A percentile compares a stretch with the other conserved stretches of the same genome.
These are phyloP conservation scores for Phytophthora podocarpi DNA, from an alignment of 352 stramenopile genomes.

Conservation along the genomic window DNA sequence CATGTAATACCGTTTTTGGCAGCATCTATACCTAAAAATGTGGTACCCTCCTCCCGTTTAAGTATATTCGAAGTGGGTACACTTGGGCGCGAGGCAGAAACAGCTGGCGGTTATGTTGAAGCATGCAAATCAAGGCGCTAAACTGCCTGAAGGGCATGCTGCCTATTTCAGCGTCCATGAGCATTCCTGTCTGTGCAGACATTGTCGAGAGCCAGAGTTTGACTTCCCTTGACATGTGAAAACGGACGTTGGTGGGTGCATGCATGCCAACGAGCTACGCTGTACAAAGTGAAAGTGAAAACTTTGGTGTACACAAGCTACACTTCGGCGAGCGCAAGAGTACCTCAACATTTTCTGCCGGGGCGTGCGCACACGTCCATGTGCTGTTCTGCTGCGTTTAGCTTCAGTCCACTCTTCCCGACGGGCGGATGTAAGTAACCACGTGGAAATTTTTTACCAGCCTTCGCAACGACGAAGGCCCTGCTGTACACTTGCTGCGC, in stretches of 20 bases:
- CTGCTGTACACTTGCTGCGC: too few species aligned
- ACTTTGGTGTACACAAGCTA: too few species aligned
- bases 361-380: slow-evolving; percentile 3
- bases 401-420: slow-evolving; percentile 10
- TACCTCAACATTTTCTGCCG: slow-evolving; percentile 12
- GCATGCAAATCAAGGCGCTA: slow-evolving; percentile 28
- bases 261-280: too few species aligned
- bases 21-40: too few species aligned
- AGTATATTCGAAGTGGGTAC: slow-evolving; percentile 13
- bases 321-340: not conserved
- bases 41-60: slow-evolving; percentile 15
- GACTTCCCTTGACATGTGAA: not conserved
- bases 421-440: slow-evolving; percentile 16
- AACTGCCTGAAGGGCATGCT: too few species aligned
- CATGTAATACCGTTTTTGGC: too few species aligned
- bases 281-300: too few species aligned
- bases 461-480: too few species aligned
- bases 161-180: too few species aligned
- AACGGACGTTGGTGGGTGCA: slow-evolving; percentile 18
- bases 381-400: slow-evolving; percentile 21
- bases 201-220: slow-evolving; percentile 11
- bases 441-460: slow-evolving; percentile 18
- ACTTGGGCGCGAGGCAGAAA: too few species aligned
- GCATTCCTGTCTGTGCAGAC: too few species aligned
- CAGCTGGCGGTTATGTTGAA: slow-evolving; percentile 18